Base-by-base conservation (phyloP, 352 stramenopile species). In the Pythium monospermum region DNA sequence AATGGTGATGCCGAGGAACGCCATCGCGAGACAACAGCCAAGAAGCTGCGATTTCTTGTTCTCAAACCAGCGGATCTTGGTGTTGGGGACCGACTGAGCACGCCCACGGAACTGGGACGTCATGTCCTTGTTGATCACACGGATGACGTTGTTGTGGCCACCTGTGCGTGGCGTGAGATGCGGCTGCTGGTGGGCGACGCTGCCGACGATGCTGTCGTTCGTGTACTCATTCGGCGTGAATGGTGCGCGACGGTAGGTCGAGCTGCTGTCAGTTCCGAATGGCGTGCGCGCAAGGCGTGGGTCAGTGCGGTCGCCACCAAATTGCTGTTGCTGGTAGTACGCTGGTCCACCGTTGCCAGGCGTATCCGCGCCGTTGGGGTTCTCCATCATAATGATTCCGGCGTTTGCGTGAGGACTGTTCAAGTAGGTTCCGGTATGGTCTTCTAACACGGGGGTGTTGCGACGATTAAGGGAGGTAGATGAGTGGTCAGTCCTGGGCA, bases 71-170 rank as follows among this genome's bases (percentile, higher is more conserved):
- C 73, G 74, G 50, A 94, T 91, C 32, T 78, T 79, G 47, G 76
- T 71, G 37, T 89, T 76, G 21, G 79, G 68, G 6, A 70, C 69
- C 16, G 77, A 89, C 53, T 87, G 77, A 41, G 77, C 69, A 26
- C 81, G 79, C 18, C 83, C 83, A 19, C 80, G 77, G 61, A 94
- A 94, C 57, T 94, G 79, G 37, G 82, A 58, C 32, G 81, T 89
- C 79, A 94, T 90, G 53, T 94, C 83, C 62, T 94, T 94, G 69
- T 94, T 87, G 58, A 94, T 94, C 15, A 94, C 83, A 38, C 83
- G 83, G 41, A 94, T 90, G 54, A 89, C 78, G 52, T 86, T 90
- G 61, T 88, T 82, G 42, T 80, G 67, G 48, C 63, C 69, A 8
- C 60, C 68, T 18, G 72, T 67, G 42, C 69, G 79, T 10, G 76